Conservation (phyloP, 768 basidiomycete genomes). For the Steccherinum ochraceum region DNA sequence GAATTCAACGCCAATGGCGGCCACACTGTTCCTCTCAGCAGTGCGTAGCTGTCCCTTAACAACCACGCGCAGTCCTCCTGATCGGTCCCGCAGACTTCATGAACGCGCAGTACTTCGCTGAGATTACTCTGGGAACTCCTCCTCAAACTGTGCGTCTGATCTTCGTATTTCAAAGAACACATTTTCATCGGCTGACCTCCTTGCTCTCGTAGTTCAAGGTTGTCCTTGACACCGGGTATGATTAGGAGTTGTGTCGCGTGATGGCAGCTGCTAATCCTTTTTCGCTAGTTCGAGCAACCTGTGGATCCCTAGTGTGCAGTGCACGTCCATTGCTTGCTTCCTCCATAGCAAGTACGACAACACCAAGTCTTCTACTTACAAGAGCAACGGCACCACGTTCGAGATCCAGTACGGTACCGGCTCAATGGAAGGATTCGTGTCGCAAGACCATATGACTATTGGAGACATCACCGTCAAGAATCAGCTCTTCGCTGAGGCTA, state of each 20-base stretch:
- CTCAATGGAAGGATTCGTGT: slow-evolving; percentile 95
- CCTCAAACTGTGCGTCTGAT: slow-evolving; percentile 59
- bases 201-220: slow-evolving; percentile 94
- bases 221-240: slow-evolving; percentile 85
- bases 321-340: slow-evolving; percentile 90
- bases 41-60: slow-evolving; percentile 44
- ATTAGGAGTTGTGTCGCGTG: not conserved
- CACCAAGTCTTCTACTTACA: slow-evolving; percentile 71
- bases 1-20: slow-evolving; percentile 56
- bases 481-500: slow-evolving; percentile 93
- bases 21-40: slow-evolving; percentile 83
- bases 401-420: slow-evolving; percentile 94
- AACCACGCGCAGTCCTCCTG: slow-evolving; percentile 2
- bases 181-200: too few relatives aligned
- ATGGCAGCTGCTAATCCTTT: not conserved
- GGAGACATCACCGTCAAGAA: slow-evolving; percentile 71
- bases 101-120: slow-evolving; percentile 96
- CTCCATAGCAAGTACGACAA: slow-evolving; percentile 92
- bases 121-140: slow-evolving; percentile 79
- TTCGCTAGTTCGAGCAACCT: slow-evolving; percentile 76
- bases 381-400: slow-evolving; percentile 83
- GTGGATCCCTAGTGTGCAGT: slow-evolving; percentile 82
- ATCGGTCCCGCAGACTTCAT: slow-evolving; percentile 67
- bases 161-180: not conserved
- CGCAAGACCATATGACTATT: slow-evolving; percentile 71